A percentile compares a stretch with the other conserved stretches of the same genome.
Conservation (phyloP, 2,329 filamentous ascomycete genomes). For the Penicillium psychrosexuale region DNA sequence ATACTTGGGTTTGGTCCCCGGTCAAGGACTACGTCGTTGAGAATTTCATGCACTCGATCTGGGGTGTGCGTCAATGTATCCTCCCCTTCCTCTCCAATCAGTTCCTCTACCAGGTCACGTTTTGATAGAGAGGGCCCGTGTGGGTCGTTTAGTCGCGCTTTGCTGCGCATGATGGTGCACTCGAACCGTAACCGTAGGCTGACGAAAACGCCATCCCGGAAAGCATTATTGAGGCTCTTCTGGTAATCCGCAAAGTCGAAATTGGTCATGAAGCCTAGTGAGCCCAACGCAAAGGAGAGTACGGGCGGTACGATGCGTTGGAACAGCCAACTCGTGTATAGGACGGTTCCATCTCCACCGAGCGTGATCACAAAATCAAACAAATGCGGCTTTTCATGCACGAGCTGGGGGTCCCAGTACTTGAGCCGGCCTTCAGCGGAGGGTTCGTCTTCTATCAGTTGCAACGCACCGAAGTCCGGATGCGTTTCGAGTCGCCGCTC, state of each 20-base stretch:
- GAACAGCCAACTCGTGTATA: conserved; percentile 96
- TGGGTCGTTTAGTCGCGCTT: conserved; percentile 31
- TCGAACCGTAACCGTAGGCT: conserved; percentile 87
- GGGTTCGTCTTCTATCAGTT: conserved; percentile 62
- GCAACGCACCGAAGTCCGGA: conserved; percentile 68
- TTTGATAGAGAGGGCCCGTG: conserved; percentile 32
- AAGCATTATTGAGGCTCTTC: conserved; percentile 66
- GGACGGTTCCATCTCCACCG: conserved; percentile 92
- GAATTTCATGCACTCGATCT: conserved; percentile 79
- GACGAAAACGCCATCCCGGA: conserved; percentile 80
- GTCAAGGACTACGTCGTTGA: conserved; percentile 97
- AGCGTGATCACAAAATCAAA: conserved; percentile 94
- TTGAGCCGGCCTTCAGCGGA: conserved; percentile 59
- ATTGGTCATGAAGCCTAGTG: conserved; percentile 91
- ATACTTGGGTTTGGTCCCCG: conserved; percentile 86
- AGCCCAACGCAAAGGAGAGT: conserved; percentile 85
- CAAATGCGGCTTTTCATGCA: conserved; percentile 70
- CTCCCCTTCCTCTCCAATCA: conserved; percentile 81
- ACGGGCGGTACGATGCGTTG: conserved; percentile 93
- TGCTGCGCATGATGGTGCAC: conserved; percentile 79
- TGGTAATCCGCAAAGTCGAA: conserved; percentile 82
- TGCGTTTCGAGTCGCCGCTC: conserved; percentile 71
- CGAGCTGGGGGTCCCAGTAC: conserved; percentile 82
- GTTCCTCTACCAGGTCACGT: conserved; percentile 79
- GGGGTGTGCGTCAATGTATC: conserved; percentile 82